Evolutionary conservation across 768 basidiomycete genomes (phyloP).

Genomic region (Lepiota brunneoincarnata): DNA sequence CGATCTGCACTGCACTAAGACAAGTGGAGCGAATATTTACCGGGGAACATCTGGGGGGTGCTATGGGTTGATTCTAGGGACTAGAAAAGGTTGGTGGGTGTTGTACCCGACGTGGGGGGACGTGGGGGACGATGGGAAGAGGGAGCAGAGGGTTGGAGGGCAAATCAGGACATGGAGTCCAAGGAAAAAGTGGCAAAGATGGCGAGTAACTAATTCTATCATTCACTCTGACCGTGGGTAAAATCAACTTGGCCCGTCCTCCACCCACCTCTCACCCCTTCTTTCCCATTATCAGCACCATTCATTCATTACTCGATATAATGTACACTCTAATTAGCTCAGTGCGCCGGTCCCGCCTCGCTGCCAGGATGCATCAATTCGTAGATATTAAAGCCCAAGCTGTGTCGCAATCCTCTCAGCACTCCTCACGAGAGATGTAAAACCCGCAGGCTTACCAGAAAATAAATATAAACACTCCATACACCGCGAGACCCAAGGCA

Average conservation of each 20-base stretch:
- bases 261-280: slow-evolving; percentile 8
- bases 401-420: slow-evolving; percentile 26
- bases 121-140: slow-evolving; percentile 2
- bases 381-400: slow-evolving; percentile 80
- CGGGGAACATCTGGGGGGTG: slow-evolving; percentile 3
- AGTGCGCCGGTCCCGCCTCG: slow-evolving; percentile 5
- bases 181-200: slow-evolving; percentile 18
- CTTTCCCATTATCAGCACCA: neutral
- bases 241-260: slow-evolving; percentile 18
- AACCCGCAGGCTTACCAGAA: slow-evolving; percentile 70
- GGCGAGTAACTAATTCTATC: slow-evolving; percentile 11
- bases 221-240: slow-evolving; percentile 35
- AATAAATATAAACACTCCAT: slow-evolving; percentile 77
- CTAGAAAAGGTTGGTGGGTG: neutral
- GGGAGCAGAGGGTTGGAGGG: slow-evolving; percentile 2
- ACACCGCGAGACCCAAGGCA: slow-evolving; percentile 65
- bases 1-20: slow-evolving; percentile 10
- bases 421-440: neutral
- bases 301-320: neutral
- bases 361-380: slow-evolving; percentile 40
- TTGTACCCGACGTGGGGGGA: neutral
- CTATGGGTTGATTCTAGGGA: slow-evolving; percentile 1
- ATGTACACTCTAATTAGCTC: slow-evolving; percentile 11
- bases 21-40: slow-evolving; percentile 12
- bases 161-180: slow-evolving; percentile 26